Evolutionary conservation across 257 asterid genomes (phyloP), one percentile per base, ranked within the genome.

Genomic region (Avicennia marina): DNA sequence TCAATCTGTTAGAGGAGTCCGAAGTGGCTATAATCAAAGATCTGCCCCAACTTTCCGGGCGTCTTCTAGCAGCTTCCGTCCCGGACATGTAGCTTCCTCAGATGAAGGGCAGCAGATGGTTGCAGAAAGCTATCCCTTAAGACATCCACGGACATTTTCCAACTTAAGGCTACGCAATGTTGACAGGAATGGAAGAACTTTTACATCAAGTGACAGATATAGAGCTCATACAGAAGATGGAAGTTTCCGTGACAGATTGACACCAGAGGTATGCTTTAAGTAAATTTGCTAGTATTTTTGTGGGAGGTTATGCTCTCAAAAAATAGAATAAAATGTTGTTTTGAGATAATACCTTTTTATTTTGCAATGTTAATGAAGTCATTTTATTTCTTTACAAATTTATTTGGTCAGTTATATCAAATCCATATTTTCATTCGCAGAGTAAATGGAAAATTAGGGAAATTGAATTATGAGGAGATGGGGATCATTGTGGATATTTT

Each of bases 1-100:
- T 55, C 90, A 74, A n/a, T 41, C 77, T 65, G 63, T 65, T 11
- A 72, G 91, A 71, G 94, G 78, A 71, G 71, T 71, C 43, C 77
- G 81, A 61, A 87, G 71, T 60, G 73, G 74, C 60, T 66, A 73
- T 56, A 69, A 65, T 64, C 83, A 75, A 66, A 72, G 88, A 70
- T 71, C 82, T 34, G 53, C 60, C 56, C 83, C 83, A 53, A 55
- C 72, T 58, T 66, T 68, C 53, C 62, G 88, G 77, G 75, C 81
- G 62, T 68, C 89, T 16, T 78, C 94, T 27, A 76, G 81, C 74
- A 78, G 63, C 70, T 63, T 58, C 64, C 74, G 52, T 21, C 75
- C 72, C 22, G 89, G 83, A 39, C 81, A 68, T 57, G 58, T 60
- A 44, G 71, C 66, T 56, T 55, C 76, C 38, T 36, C 79, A 64